These are phyloP conservation scores for Houttuynia cordata DNA, from an alignment of 164 flowering plant species.

Conservation along the genomic window DNA sequence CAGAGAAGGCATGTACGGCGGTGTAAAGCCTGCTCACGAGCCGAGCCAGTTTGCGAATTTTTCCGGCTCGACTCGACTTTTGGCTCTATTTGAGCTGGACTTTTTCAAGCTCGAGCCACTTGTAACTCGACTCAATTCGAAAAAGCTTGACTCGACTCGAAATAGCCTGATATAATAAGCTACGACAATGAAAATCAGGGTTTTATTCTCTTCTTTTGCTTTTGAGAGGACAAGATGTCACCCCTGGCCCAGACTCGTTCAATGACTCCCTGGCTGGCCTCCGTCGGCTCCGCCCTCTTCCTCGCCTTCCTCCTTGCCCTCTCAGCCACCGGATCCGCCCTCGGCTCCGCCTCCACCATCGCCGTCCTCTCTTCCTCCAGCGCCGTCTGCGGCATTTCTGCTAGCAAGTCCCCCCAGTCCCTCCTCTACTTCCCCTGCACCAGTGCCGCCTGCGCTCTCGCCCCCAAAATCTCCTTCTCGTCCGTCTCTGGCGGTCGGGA, in stretches of 20 bases:
- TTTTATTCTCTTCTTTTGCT: no score
- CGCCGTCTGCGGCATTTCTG: conserved; percentile 65
- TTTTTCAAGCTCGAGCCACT: no score
- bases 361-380: conserved; percentile 38
- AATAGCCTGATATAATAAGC: no score
- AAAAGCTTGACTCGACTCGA: no score
- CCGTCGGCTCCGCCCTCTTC: not conserved
- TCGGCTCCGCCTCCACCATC: conserved; percentile 57
- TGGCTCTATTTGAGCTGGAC: no score
- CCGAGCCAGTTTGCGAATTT: no score
- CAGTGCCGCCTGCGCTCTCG: conserved; percentile 10
- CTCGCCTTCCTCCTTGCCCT: not conserved
- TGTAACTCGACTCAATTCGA: no score
- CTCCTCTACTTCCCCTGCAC: conserved; percentile 39
- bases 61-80: no score
- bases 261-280: conserved; percentile 2
- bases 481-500: conserved; percentile 52
- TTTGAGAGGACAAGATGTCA: no score
- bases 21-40: no score
- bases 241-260: conserved; percentile 4
- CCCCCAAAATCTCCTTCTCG: conserved; percentile 44
- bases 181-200: no score
- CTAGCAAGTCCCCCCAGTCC: conserved; percentile 26
- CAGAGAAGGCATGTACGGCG: no score
- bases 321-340: conserved; percentile 10